These are phyloP conservation scores for Adansonia gregorii DNA, from an alignment of 441 rosid species.

Conservation along the genomic window DNA sequence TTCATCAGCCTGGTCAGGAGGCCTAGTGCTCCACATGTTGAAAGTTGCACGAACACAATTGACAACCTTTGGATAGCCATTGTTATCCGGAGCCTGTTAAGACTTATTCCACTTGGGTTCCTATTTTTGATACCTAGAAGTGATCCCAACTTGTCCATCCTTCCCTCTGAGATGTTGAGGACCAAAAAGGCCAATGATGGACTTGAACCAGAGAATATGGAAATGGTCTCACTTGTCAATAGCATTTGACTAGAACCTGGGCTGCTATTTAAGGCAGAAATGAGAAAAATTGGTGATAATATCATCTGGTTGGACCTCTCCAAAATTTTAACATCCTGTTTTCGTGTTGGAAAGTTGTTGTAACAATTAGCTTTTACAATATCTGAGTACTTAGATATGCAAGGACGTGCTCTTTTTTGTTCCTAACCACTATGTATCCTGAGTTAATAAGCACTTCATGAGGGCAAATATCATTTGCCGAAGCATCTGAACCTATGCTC, in stretches of 20 bases:
- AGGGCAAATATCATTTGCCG: neutral
- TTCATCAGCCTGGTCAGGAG: constrained; percentile 73
- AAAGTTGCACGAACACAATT: constrained; percentile 60
- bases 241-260: constrained; percentile 24
- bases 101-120: constrained; percentile 48
- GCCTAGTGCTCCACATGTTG: constrained; percentile 55
- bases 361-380: neutral
- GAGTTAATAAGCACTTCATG: neutral
- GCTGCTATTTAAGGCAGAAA: neutral
- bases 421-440: neutral
- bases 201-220: constrained; percentile 40
- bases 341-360: neutral
- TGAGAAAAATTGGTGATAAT: neutral
- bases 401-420: neutral
- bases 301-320: neutral
- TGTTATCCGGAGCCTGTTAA: constrained; percentile 54
- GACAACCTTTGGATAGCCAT: constrained; percentile 68
- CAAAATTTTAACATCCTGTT: neutral
- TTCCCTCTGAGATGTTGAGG: constrained; percentile 50
- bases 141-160: constrained; percentile 48
- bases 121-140: constrained; percentile 54
- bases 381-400: neutral
- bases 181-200: constrained; percentile 35
- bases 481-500: neutral
- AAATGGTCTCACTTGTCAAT: constrained; percentile 48